Conservation (phyloP, 192 early-diverging fungal genomes). For the Rhizophagus clarus region DNA sequence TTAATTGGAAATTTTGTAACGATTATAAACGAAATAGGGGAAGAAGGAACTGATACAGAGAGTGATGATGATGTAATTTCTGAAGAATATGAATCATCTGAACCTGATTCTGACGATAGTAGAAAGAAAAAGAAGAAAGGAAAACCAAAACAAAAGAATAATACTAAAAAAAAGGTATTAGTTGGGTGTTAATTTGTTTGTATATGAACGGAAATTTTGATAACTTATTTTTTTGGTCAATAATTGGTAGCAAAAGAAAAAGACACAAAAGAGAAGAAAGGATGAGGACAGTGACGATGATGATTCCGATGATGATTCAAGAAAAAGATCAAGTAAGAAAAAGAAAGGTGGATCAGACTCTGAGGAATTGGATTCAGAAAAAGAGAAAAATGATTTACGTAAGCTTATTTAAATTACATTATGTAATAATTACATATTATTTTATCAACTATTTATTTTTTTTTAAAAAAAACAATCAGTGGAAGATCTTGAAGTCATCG, state of each 20-base stretch:
- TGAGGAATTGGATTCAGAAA: no score
- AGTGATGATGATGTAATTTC: neutral
- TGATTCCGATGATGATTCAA: neutral
- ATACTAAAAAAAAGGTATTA: no score
- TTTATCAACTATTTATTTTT: neutral
- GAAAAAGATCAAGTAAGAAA: neutral
- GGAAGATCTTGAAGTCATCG: neutral
- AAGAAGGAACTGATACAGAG: neutral
- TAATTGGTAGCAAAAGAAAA: neutral
- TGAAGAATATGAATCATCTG: neutral
- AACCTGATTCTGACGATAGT: neutral
- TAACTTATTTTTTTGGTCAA: neutral
- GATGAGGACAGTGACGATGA: constrained; percentile 2
- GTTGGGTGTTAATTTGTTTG: neutral
- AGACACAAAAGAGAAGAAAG: neutral
- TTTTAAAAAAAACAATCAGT: neutral
- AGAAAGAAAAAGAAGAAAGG: no score
- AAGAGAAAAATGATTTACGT: neutral
- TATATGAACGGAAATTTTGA: neutral
- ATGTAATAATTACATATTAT: neutral
- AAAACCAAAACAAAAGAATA: no score
- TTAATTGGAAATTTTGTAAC: neutral
- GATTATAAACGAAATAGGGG: neutral
- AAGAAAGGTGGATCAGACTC: neutral
- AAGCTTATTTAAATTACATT: neutral